Evolutionary conservation across 108 stramenopile species (phyloP).

Genomic region (Phaeodactylum tricornutum): DNA sequence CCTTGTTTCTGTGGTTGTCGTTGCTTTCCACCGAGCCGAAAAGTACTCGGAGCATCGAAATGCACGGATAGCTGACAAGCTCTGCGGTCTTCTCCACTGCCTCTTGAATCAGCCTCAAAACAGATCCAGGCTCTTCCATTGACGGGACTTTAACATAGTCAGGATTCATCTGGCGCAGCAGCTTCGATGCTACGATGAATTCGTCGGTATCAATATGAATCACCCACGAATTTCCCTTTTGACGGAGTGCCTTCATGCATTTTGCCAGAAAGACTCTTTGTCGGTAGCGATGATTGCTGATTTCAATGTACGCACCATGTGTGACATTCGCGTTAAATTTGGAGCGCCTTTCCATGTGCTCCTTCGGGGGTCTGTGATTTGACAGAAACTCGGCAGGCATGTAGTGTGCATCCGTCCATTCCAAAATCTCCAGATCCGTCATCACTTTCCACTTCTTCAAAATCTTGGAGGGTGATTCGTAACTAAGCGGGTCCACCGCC

Average conservation of each 20-base stretch:
- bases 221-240: conserved; percentile 28
- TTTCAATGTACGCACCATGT: background rate
- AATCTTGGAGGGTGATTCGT: conserved; percentile 13
- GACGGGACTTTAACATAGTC: conserved; percentile 2
- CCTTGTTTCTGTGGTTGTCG: background rate
- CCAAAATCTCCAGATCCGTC: conserved; percentile 11
- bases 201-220: conserved; percentile 56
- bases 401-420: conserved; percentile 24
- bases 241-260: conserved; percentile 4
- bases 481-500: conserved; percentile 17
- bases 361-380: background rate
- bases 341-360: conserved; percentile 1
- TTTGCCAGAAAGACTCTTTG: conserved; percentile 12
- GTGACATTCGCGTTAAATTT: conserved; percentile 1
- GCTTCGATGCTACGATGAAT: conserved; percentile 28
- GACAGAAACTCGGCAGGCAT: conserved; percentile 29
- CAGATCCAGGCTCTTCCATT: conserved; percentile 10
- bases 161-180: conserved; percentile 5
- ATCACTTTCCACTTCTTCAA: conserved; percentile 18
- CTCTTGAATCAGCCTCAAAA: conserved; percentile 15
- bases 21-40: conserved; percentile 14
- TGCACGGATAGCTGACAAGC: conserved; percentile 9
- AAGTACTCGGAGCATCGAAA: conserved; percentile 10
- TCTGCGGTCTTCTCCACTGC: conserved; percentile 1
- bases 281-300: conserved; percentile 18